A percentile compares a stretch with the other conserved stretches of the same genome.
Evolutionary conservation across 1,139 yeast genomes (phyloP).

Genomic region (Schizosaccharomyces versatilis): DNA sequence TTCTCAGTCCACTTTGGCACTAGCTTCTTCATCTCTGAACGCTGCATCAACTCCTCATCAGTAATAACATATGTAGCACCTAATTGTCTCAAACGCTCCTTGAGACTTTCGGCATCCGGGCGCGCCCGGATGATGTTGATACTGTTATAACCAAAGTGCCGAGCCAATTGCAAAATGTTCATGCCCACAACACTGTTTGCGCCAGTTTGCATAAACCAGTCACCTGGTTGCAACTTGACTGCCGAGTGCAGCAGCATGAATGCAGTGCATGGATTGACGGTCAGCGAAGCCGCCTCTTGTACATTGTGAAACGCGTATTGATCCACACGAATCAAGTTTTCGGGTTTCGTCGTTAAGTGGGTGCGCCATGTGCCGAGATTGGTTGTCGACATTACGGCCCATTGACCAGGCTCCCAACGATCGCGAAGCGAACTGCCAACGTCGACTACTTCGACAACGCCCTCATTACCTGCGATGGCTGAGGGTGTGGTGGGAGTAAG

Average conservation of each 20-base stretch:
- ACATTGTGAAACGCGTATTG: slow-evolving; percentile 12
- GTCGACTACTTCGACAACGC: slow-evolving; percentile 61
- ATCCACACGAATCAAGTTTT: slow-evolving; percentile 29
- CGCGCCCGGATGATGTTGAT: slow-evolving; percentile 76
- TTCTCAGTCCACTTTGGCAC: slow-evolving; percentile 25
- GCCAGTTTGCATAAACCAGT: slow-evolving; percentile 92
- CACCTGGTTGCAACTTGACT: slow-evolving; percentile 40
- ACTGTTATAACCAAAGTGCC: slow-evolving; percentile 55
- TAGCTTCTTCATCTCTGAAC: slow-evolving; percentile 46
- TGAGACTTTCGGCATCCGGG: slow-evolving; percentile 43
- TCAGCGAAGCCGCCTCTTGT: slow-evolving; percentile 60
- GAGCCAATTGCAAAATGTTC: slow-evolving; percentile 72
- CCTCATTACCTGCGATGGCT: slow-evolving; percentile 85
- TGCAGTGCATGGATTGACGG: slow-evolving; percentile 86
- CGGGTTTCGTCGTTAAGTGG: slow-evolving; percentile 28
- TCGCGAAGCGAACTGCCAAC: slow-evolving; percentile 30
- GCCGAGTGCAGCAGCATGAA: slow-evolving; percentile 66
- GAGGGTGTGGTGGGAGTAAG: slow-evolving; percentile 35
- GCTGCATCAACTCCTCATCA: slow-evolving; percentile 56
- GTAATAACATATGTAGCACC: slow-evolving; percentile 87
- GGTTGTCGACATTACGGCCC: slow-evolving; percentile 70
- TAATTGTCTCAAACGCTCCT: slow-evolving; percentile 30
- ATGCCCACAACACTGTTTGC: slow-evolving; percentile 95
- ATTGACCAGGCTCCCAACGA: slow-evolving; percentile 46
- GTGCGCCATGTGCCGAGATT: slow-evolving; percentile 93